Conservation (phyloP, 768 basidiomycete genomes). For the Lentinula sp. region DNA sequence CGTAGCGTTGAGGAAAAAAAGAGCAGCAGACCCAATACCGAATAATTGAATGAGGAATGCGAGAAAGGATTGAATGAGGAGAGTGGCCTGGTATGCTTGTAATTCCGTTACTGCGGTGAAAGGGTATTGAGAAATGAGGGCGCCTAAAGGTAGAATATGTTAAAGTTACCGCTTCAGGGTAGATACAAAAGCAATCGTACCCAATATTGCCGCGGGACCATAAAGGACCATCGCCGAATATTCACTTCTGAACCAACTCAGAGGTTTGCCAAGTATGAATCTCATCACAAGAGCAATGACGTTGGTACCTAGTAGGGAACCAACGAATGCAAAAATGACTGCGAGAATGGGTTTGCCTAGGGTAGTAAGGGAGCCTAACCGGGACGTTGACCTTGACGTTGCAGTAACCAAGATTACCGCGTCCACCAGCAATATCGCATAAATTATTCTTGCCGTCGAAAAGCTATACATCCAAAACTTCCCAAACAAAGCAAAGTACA, state of each 20-base stretch:
- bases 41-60: conserved; percentile 58
- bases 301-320: conserved; percentile 62
- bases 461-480: conserved; percentile 72
- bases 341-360: conserved; percentile 37
- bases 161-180: not conserved
- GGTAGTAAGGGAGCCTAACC: not conserved
- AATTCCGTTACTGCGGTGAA: conserved; percentile 49
- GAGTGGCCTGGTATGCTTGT: conserved; percentile 50
- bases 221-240: conserved; percentile 61
- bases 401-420: conserved; percentile 27
- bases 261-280: conserved; percentile 51
- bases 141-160: conserved; percentile 34
- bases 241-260: conserved; percentile 87
- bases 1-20: conserved; percentile 59
- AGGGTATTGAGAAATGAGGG: conserved; percentile 55
- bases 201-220: conserved; percentile 67
- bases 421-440: conserved; percentile 39
- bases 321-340: conserved; percentile 39
- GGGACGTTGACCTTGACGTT: not conserved
- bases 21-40: conserved; percentile 69
- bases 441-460: conserved; percentile 59
- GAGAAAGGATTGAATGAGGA: conserved; percentile 52
- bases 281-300: conserved; percentile 65
- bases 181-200: conserved; percentile 24
- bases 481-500: conserved; percentile 74